A percentile compares a stretch with the other conserved stretches of the same genome.
phyloP scores from a whole-genome alignment of 768 basidiomycete genomes.

The Termitomyces sp. region DNA sequence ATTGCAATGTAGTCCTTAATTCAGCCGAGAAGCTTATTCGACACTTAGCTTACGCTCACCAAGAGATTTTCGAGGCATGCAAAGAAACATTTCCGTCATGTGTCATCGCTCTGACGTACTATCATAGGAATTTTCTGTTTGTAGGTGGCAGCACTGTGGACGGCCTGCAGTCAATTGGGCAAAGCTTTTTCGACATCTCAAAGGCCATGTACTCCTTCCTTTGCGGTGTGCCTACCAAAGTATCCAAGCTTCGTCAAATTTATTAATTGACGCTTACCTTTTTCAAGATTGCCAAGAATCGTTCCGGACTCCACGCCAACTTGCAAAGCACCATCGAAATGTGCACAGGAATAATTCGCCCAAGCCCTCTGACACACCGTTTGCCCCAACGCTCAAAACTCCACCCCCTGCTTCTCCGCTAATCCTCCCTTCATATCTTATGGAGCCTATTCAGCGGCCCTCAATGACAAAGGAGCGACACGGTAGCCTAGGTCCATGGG shows the following conservation, averaged over 20 bases:
- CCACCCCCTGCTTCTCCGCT: constrained; percentile 31
- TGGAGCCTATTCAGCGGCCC: constrained; percentile 37
- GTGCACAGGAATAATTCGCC: constrained; percentile 29
- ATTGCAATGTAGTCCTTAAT: constrained; percentile 51
- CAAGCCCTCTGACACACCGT: constrained; percentile 28
- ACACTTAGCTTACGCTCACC: constrained; percentile 34
- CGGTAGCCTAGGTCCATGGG: constrained; percentile 46
- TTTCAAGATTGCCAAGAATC: constrained; percentile 46
- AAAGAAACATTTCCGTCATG: background rate
- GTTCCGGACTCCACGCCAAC: constrained; percentile 40
- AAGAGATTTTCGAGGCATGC: constrained; percentile 7
- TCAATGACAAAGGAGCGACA: constrained; percentile 49
- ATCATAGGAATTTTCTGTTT: constrained; percentile 28
- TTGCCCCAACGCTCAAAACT: constrained; percentile 22
- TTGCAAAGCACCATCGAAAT: constrained; percentile 43
- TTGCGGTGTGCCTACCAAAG: constrained; percentile 49
- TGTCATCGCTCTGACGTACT: background rate
- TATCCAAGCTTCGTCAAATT: constrained; percentile 17
- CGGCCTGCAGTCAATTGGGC: constrained; percentile 29
- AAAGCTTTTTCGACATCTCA: constrained; percentile 42
- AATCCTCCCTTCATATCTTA: constrained; percentile 44
- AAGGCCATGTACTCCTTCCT: constrained; percentile 40
- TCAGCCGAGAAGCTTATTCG: constrained; percentile 40
- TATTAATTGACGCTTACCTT: background rate
- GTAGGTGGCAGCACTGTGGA: constrained; percentile 56